Base-by-base conservation (phyloP, 208 protist species). In the Angomonas ambiguus region DNA sequence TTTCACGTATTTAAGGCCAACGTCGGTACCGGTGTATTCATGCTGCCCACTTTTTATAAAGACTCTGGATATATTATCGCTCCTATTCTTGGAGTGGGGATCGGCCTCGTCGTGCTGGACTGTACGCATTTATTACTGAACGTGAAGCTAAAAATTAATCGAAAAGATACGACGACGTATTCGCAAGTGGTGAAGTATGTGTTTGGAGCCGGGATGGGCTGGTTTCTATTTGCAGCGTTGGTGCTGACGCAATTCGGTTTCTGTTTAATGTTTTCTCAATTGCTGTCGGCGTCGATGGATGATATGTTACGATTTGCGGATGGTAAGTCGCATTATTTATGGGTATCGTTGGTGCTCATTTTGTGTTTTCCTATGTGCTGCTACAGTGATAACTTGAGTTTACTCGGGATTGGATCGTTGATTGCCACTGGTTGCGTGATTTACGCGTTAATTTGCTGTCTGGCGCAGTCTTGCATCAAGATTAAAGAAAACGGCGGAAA, bases 1-100 rank as follows among this genome's bases (percentile, higher is more conserved):
- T 90, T 92, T 56, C 88, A 94, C 62, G 79, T 94, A 49, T 94
- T 94, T 76, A 94, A 94, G 76, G 88, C 83, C 20, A 94, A 94
- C 74, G 88, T 94, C 33, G 88, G 88, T 25, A 82, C 85, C 0
- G 88, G 82, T 60, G 80, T 94, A 27, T 94, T 92, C 69, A 63
- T 91, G 35, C 76, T 94, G 2, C 80, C 85, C 1, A 88, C 80
- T 53, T 89, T 87, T 65, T 94, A 94, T 77, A 60, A 76, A 28
- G 80, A 94, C 51, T 51, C 83, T 24, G 88, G 88, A 31, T 92
- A 88, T 76, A 66, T 82, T 5, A 51, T 87, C 27, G 68, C 70
- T 5, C 38, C 71, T 8, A 68, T 92, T 6, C 49, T 92, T 20
- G 65, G 69, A 38, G n/a, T 83, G 3, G 5, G 84, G 27, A 77